phyloP scores from a whole-genome alignment of 1,284 basidiomycete genomes.

The Xanthoconium separans region DNA sequence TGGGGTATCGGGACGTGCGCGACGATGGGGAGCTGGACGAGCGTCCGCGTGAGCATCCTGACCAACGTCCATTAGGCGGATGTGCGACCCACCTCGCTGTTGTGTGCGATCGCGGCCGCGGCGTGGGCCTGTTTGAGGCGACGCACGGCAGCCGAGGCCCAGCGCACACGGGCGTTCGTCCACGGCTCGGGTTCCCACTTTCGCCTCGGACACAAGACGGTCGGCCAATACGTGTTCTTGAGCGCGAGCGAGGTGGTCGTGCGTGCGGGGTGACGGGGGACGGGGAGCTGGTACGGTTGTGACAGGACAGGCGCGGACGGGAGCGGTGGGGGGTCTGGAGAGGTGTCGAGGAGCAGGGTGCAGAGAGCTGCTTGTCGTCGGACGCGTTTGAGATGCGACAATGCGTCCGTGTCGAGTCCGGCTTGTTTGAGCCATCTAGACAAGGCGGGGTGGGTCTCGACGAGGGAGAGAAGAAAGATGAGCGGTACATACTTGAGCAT shows the following conservation, averaged over 20 bases:
- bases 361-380: constrained; percentile 49
- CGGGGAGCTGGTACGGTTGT: constrained; percentile 54
- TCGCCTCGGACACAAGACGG: constrained; percentile 69
- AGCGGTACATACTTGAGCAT: constrained; percentile 58
- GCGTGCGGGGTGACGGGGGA: constrained; percentile 73
- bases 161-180: constrained; percentile 61
- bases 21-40: constrained; percentile 67
- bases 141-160: constrained; percentile 73
- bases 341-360: constrained; percentile 53
- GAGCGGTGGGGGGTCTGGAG: constrained; percentile 36
- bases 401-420: constrained; percentile 56
- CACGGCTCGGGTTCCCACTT: constrained; percentile 70
- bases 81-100: constrained; percentile 51
- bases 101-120: constrained; percentile 32
- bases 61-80: not conserved
- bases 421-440: constrained; percentile 64
- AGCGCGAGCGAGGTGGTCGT: constrained; percentile 64
- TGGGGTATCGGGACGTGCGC: constrained; percentile 71
- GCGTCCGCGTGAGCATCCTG: not conserved
- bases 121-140: constrained; percentile 51
- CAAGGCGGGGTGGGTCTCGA: not conserved
- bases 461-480: not conserved
- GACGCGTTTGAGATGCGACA: constrained; percentile 81
- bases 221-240: constrained; percentile 81
- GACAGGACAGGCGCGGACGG: constrained; percentile 41